Evolutionary conservation across 306 rosid species (phyloP).

Genomic region (Dalbergia cochinchinensis): DNA sequence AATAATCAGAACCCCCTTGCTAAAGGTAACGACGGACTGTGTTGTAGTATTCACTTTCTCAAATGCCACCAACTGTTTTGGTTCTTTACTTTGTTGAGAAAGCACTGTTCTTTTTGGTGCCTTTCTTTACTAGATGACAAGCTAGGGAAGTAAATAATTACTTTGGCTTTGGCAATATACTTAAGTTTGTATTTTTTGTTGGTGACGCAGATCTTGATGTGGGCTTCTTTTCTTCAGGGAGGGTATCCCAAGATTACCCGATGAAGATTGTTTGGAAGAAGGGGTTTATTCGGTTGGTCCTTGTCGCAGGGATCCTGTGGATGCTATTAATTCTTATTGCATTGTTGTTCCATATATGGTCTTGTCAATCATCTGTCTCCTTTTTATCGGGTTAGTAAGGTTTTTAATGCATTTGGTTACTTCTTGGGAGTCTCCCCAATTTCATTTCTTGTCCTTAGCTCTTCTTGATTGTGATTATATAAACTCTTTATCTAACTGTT

Average conservation of each 20-base stretch:
- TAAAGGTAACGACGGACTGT: conserved; percentile 43
- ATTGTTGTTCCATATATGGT: conserved; percentile 87
- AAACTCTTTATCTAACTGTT: conserved; percentile 10
- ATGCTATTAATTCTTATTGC: conserved; percentile 88
- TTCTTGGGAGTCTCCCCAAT: conserved; percentile 34
- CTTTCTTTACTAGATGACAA: conserved; percentile 18
- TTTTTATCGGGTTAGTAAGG: conserved; percentile 73
- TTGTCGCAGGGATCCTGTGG: conserved; percentile 92
- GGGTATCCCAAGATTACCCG: conserved; percentile 70
- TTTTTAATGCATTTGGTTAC: conserved; percentile 31
- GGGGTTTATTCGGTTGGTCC: conserved; percentile 87
- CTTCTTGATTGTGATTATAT: conserved; percentile 14
- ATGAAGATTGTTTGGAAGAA: conserved; percentile 90
- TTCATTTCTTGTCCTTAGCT: neutral
- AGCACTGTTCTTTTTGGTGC: neutral
- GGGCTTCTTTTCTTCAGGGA: conserved; percentile 60
- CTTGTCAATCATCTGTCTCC: conserved; percentile 84
- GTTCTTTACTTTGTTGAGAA: conserved; percentile 24
- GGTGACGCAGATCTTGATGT: conserved; percentile 75
- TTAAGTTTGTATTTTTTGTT: conserved; percentile 30
- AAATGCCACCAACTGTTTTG: conserved; percentile 16
- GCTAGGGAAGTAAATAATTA: conserved; percentile 14
- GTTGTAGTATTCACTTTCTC: neutral
- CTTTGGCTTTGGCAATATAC: conserved; percentile 29
- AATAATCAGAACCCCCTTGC: conserved; percentile 43